These are phyloP conservation scores for Diaporthe helianthi DNA, from an alignment of 2,329 filamentous ascomycete genomes.

Conservation along the genomic window DNA sequence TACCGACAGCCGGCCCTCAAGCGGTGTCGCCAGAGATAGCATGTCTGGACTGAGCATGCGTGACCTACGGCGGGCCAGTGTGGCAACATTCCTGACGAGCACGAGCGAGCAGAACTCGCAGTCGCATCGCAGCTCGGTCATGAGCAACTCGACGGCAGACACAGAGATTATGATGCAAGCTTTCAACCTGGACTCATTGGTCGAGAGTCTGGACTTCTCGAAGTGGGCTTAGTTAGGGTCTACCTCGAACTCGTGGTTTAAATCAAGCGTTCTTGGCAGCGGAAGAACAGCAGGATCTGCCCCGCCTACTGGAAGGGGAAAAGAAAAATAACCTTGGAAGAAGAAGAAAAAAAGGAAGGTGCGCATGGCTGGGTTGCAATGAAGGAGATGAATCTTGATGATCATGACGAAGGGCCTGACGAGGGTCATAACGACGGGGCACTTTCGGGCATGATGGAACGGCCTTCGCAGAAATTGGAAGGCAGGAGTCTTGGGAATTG, in stretches of 20 bases:
- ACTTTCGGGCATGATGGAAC: constrained; percentile 3
- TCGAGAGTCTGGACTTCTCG: constrained; percentile 58
- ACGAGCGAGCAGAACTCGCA: constrained; percentile 61
- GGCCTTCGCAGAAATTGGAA: constrained; percentile 6
- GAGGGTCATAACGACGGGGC: not conserved
- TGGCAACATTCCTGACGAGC: constrained; percentile 69
- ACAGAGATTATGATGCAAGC: constrained; percentile 54
- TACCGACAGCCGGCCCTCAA: constrained; percentile 49
- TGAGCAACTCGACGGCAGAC: constrained; percentile 61
- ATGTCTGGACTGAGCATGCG: constrained; percentile 52
- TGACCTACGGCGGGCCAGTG: constrained; percentile 64
- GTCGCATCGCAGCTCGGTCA: constrained; percentile 62
- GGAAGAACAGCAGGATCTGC: not conserved
- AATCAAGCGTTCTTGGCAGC: not conserved
- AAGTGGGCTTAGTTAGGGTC: constrained; percentile 53
- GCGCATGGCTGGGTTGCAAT: not conserved
- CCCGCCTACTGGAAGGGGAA: not conserved
- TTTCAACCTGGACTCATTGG: constrained; percentile 47
- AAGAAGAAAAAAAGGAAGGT: not conserved
- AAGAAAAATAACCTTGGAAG: not conserved
- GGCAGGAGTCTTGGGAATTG: constrained; percentile 35
- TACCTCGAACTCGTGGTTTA: not conserved
- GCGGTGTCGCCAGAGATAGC: constrained; percentile 63
- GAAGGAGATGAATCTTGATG: constrained; percentile 22
- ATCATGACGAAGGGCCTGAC: not conserved